These are phyloP conservation scores for Auricularia heimuer DNA, from an alignment of 768 basidiomycete genomes.

Conservation along the genomic window DNA sequence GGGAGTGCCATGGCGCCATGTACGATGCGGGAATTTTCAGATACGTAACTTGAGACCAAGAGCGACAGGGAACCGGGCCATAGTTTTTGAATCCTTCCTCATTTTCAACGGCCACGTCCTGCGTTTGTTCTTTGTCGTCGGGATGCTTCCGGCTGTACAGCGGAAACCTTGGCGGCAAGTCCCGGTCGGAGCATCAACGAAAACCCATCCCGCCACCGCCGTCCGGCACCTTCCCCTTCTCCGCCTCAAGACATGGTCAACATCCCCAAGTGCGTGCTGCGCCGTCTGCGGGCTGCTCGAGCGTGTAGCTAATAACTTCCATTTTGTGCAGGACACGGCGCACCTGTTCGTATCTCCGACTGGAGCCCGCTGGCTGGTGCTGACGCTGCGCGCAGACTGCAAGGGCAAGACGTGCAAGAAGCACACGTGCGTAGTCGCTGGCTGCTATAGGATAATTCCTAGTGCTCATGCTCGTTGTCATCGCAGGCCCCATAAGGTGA, in stretches of 20 bases:
- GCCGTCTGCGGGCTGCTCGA: background rate
- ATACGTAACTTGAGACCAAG: no score
- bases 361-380: constrained; percentile 10
- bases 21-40: no score
- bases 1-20: no score
- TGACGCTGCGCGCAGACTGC: constrained; percentile 48
- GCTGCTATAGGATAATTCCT: constrained; percentile 6
- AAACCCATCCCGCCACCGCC: background rate
- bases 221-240: constrained; percentile 19
- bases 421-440: constrained; percentile 65
- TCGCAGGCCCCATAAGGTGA: constrained; percentile 92
- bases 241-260: constrained; percentile 59
- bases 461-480: constrained; percentile 8
- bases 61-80: no score
- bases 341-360: constrained; percentile 64
- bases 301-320: constrained; percentile 7
- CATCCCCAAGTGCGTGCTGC: constrained; percentile 75
- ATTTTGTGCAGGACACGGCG: constrained; percentile 65
- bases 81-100: no score
- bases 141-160: background rate
- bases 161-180: background rate
- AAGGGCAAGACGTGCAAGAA: constrained; percentile 95
- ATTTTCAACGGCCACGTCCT: no score
- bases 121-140: no score
- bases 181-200: constrained; percentile 31